phyloP scores from a whole-genome alignment of 2,329 filamentous ascomycete species.

The Trichophyton equinum region DNA sequence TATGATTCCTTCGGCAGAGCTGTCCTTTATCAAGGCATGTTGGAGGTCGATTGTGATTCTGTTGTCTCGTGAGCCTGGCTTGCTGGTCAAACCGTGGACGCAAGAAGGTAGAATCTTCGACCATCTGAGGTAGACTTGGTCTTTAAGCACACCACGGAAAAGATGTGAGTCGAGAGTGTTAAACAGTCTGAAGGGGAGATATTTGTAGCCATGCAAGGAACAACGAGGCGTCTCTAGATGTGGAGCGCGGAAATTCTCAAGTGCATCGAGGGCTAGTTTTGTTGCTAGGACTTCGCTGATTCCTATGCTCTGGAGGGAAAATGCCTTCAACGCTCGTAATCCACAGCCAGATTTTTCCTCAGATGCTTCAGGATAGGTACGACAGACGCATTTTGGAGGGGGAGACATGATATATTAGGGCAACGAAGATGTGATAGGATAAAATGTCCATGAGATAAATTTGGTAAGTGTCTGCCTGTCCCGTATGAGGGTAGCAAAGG shows the following conservation, averaged over 20 bases:
- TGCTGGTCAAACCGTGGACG: slow-evolving; percentile 8
- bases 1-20: not conserved
- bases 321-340: slow-evolving; percentile 2
- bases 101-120: not conserved
- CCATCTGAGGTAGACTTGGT: slow-evolving; percentile 11
- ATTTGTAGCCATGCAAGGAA: not conserved
- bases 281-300: slow-evolving; percentile 13
- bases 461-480: not conserved
- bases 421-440: not conserved
- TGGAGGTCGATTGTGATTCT: slow-evolving; percentile 11
- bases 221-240: slow-evolving; percentile 5
- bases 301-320: slow-evolving; percentile 1
- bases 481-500: not conserved
- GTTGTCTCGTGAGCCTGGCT: slow-evolving; percentile 6
- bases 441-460: no score
- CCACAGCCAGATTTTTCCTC: slow-evolving; percentile 6
- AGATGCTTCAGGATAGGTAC: not conserved
- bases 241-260: slow-evolving; percentile 6
- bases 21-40: not conserved
- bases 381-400: not conserved
- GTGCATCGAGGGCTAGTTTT: slow-evolving; percentile 12
- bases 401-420: not conserved
- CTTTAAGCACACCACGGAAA: slow-evolving; percentile 14
- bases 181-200: slow-evolving; percentile 11
- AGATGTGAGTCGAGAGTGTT: slow-evolving; percentile 10